Conservation (phyloP, 805 yeast genomes). For the Novakomyces olei region DNA sequence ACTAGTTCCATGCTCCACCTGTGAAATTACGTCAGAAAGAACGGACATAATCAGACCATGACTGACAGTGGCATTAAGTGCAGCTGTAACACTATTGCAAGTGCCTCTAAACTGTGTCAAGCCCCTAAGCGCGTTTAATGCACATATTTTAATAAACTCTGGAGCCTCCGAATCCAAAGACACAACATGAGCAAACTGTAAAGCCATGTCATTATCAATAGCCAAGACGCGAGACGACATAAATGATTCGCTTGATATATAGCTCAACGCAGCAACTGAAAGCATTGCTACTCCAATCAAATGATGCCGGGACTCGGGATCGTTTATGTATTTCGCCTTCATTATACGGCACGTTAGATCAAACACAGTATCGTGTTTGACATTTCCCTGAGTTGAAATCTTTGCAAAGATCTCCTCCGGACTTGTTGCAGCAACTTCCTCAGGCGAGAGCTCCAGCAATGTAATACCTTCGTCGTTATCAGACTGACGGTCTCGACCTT, state of each 20-base stretch:
- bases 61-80: constrained; percentile 64
- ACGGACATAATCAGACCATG: constrained; percentile 66
- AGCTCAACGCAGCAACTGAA: too few relatives aligned
- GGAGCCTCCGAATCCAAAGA: constrained; percentile 41
- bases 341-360: too few relatives aligned
- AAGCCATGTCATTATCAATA: constrained; percentile 46
- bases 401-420: too few relatives aligned
- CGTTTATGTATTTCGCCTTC: too few relatives aligned
- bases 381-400: too few relatives aligned
- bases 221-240: constrained; percentile 48
- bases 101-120: constrained; percentile 44
- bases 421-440: too few relatives aligned
- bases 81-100: constrained; percentile 55
- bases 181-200: constrained; percentile 48
- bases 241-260: constrained; percentile 32
- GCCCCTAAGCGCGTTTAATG: constrained; percentile 44
- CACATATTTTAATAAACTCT: constrained; percentile 31
- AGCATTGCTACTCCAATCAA: too few relatives aligned
- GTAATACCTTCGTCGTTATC: too few relatives aligned
- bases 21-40: constrained; percentile 37
- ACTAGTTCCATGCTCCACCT: constrained; percentile 21
- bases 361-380: too few relatives aligned
- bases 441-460: too few relatives aligned
- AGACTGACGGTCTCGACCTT: too few relatives aligned
- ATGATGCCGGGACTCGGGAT: too few relatives aligned